Evolutionary conservation across 257 asterid species (phyloP), one percentile per base, ranked within the genome.

Genomic region (Ocimum tenuiflorum): DNA sequence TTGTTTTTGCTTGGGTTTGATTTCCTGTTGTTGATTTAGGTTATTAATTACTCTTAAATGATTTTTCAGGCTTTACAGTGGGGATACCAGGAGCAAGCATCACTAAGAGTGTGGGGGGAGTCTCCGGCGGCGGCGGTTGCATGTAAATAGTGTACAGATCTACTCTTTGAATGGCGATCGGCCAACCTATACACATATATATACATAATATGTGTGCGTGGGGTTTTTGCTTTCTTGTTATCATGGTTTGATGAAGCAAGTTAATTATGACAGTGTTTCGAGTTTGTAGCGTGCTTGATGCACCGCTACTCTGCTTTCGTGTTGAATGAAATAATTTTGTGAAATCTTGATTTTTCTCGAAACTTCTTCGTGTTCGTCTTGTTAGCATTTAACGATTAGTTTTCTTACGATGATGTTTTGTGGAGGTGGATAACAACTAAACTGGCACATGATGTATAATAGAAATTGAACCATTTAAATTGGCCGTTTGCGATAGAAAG

Each of bases 61-160:
- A 22, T 3, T 24, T 48, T 67, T 68, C 82, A 91, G 97, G 97
- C 85, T 91, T 20, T 91, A 91, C 88, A 85, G 91, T 67, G 96
- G 88, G 52, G 89, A 91, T 54, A 86, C 94, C 7, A 86, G 89
- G 77, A 88, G 94, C 89, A 88, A 88, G 77, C 91, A 88, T 58
- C 81, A 75, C 17, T 71, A n/a, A 75, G 80, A 68, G 76, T 18
- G 41, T 31, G 53, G 2, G 7, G 11, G 55, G 65, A 14, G 18
- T 24, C 8, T 27, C 33, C 13, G 59, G 22, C 48, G 69, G 54
- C 12, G 33, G 54, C 10, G 69, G 65, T 6, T 49, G 68, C 39
- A 24, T 84, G 87, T 84, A 73, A 63, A 82, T 82, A 80, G 72
- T 13, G 70, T 55, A 7, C 2, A 13, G 19, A 18, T 41, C 31